Evolutionary conservation across 2,329 filamentous ascomycete species (phyloP).

Genomic region (Didymella lethalis): DNA sequence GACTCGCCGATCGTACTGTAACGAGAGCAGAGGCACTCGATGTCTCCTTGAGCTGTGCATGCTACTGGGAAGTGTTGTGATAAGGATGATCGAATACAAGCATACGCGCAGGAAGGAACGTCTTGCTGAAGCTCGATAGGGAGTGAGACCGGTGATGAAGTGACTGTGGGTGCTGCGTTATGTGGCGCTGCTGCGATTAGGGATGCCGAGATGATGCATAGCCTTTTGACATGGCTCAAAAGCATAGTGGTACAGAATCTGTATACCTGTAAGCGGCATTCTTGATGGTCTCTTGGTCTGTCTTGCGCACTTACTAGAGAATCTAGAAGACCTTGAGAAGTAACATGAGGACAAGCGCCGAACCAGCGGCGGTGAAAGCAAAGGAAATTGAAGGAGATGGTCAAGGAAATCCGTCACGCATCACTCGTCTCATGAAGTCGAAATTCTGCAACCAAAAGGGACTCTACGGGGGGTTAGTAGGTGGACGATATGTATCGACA

Average conservation of each 20-base stretch:
- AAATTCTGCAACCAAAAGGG: constrained; percentile 38
- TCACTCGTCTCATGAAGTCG: constrained; percentile 45
- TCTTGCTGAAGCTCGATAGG: constrained; percentile 39
- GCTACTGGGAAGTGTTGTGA: constrained; percentile 45
- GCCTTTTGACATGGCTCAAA: constrained; percentile 48
- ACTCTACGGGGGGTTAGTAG: constrained; percentile 38
- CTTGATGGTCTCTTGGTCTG: constrained; percentile 13
- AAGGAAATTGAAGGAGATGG: constrained; percentile 49
- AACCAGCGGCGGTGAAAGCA: constrained; percentile 45
- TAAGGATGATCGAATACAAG: constrained; percentile 47
- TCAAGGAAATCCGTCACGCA: constrained; percentile 50
- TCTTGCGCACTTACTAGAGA: constrained; percentile 40
- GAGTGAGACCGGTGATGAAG: constrained; percentile 34
- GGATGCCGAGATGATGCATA: constrained; percentile 48
- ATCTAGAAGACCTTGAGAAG: constrained; percentile 32
- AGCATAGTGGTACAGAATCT: constrained; percentile 52
- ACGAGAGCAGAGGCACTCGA: constrained; percentile 50
- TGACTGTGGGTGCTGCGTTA: constrained; percentile 34
- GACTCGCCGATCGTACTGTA: constrained; percentile 49
- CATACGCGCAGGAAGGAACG: constrained; percentile 49
- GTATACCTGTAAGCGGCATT: constrained; percentile 42
- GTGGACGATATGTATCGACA: constrained; percentile 48
- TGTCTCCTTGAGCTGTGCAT: constrained; percentile 42
- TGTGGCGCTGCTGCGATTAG: constrained; percentile 46
- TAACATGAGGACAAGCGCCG: constrained; percentile 48